Conservation (phyloP, 306 rosid genomes). For the Vigna radiata region DNA sequence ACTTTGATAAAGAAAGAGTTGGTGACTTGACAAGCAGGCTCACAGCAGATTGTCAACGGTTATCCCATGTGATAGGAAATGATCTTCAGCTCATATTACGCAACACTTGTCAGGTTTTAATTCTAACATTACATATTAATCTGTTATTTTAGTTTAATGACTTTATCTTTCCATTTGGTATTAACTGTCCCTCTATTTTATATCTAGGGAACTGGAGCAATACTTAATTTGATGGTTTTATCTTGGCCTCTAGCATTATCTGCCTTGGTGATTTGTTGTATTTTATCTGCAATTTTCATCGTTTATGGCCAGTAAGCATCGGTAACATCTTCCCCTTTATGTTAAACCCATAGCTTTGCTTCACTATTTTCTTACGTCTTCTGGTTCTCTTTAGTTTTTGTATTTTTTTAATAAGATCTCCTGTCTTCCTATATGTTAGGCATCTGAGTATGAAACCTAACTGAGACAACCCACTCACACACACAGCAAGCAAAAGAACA, state of each 20-base stretch:
- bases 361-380: not conserved
- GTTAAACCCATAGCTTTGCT: not conserved
- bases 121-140: slow-evolving; percentile 35
- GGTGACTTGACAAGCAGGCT: slow-evolving; percentile 89
- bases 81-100: slow-evolving; percentile 69
- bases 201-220: slow-evolving; percentile 80
- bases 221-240: slow-evolving; percentile 68
- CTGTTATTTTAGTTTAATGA: slow-evolving; percentile 28
- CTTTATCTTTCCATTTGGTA: slow-evolving; percentile 1
- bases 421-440: not conserved
- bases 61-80: slow-evolving; percentile 69
- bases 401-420: not conserved
- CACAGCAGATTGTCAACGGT: slow-evolving; percentile 76
- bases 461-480: too few relatives aligned
- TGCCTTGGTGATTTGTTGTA: slow-evolving; percentile 67
- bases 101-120: slow-evolving; percentile 67
- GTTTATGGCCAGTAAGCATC: slow-evolving; percentile 69
- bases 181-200: slow-evolving; percentile 38
- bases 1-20: slow-evolving; percentile 74
- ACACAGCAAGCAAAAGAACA: too few relatives aligned
- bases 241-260: slow-evolving; percentile 90
- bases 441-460: too few relatives aligned
- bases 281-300: slow-evolving; percentile 65
- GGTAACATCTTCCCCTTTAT: slow-evolving; percentile 33
- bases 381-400: not conserved